A percentile compares a stretch with the other conserved stretches of the same genome.
phyloP scores from a whole-genome alignment of 2,329 filamentous ascomycete genomes.

The Massarina eburnea region DNA sequence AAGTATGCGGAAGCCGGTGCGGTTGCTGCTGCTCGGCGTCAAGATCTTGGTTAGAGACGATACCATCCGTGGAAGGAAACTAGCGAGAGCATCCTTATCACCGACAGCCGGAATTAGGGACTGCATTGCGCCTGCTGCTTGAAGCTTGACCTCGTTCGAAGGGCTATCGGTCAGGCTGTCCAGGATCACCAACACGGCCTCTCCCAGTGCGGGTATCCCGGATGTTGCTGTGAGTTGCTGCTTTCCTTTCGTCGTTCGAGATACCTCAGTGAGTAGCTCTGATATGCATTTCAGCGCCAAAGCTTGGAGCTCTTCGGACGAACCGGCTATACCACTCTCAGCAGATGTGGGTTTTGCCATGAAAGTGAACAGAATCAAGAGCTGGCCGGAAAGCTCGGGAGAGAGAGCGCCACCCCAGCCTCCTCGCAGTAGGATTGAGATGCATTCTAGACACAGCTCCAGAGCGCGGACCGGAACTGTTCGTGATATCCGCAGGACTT shows the following conservation, averaged over 20 bases:
- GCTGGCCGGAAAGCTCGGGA: conserved; percentile 74
- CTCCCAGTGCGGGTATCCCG: conserved; percentile 76
- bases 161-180: conserved; percentile 68
- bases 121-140: conserved; percentile 67
- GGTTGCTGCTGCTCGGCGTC: conserved; percentile 65
- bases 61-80: conserved; percentile 83
- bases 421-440: conserved; percentile 70
- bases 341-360: conserved; percentile 71
- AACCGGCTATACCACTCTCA: conserved; percentile 46
- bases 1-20: conserved; percentile 65
- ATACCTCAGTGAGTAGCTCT: conserved; percentile 64
- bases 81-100: conserved; percentile 75
- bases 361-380: conserved; percentile 82
- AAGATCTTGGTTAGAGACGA: conserved; percentile 78
- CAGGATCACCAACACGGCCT: conserved; percentile 77
- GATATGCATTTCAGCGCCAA: conserved; percentile 71
- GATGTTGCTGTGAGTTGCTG: conserved; percentile 56
- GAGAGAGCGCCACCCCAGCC: conserved; percentile 78
- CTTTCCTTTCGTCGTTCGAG: conserved; percentile 51
- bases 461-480: conserved; percentile 70
- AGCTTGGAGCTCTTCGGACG: conserved; percentile 73
- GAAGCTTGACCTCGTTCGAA: conserved; percentile 69
- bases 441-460: conserved; percentile 75
- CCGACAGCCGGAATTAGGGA: conserved; percentile 65
- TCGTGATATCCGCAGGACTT: conserved; percentile 77